Conservation (phyloP, 805 yeast species). For the Danielozyma ontarioensis region DNA sequence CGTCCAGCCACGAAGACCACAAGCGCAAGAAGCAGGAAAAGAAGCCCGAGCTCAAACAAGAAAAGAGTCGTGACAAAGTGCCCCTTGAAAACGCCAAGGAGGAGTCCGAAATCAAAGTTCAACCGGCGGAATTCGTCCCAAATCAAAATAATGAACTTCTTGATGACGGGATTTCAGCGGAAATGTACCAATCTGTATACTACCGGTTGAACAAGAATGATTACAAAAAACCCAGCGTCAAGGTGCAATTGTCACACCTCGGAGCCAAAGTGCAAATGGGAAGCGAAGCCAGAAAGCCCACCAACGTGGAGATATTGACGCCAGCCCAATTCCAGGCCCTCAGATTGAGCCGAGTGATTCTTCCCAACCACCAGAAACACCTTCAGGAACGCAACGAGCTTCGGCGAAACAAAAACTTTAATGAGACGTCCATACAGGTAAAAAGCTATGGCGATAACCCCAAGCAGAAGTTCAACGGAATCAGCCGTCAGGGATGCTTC, state of each 20-base stretch:
- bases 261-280: constrained; percentile 10
- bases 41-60: constrained; percentile 2
- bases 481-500: constrained; percentile 63
- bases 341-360: constrained; percentile 24
- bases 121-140: constrained; percentile 13
- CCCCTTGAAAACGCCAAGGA: not conserved
- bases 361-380: constrained; percentile 31
- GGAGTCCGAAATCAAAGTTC: not conserved
- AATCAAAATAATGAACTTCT: constrained; percentile 42
- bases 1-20: constrained; percentile 24
- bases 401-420: constrained; percentile 15
- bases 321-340: constrained; percentile 20
- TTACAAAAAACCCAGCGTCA: constrained; percentile 34
- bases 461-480: constrained; percentile 60
- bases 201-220: constrained; percentile 42
- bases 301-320: constrained; percentile 15
- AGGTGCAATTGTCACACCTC: constrained; percentile 14
- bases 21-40: constrained; percentile 21
- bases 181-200: constrained; percentile 50
- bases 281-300: constrained; percentile 8
- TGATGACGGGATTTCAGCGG: constrained; percentile 36
- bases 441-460: constrained; percentile 55
- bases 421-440: constrained; percentile 39
- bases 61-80: not conserved
- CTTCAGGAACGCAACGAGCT: constrained; percentile 30